Percentiles rank a stretch among this genome's conserved stretches.
These are phyloP conservation scores for Globisporangium carolinianum DNA, from an alignment of 352 stramenopile genomes.

Conservation along the genomic window DNA sequence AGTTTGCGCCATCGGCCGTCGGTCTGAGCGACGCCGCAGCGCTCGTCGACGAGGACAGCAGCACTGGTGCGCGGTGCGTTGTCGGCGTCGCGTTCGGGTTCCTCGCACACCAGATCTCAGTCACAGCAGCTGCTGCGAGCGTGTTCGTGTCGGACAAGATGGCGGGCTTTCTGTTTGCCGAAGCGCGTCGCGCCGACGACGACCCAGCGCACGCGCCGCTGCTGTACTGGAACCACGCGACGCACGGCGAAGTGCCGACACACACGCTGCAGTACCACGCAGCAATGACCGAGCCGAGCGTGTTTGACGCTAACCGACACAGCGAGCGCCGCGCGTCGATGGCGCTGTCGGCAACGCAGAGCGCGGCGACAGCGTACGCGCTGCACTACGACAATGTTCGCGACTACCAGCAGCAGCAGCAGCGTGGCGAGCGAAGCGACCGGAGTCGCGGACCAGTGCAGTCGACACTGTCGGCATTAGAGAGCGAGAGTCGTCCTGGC, in stretches of 20 bases:
- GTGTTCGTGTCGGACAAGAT: slow-evolving; percentile 48
- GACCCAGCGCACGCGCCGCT: slow-evolving; percentile 17
- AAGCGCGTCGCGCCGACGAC: slow-evolving; percentile 2
- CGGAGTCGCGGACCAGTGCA: not conserved
- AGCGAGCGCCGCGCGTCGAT: not conserved
- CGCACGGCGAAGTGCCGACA: slow-evolving; percentile 11
- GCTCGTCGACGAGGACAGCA: slow-evolving; percentile 3
- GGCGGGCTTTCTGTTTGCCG: slow-evolving; percentile 31
- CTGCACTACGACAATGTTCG: slow-evolving; percentile 1
- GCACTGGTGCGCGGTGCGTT: slow-evolving; percentile 21
- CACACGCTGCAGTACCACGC: slow-evolving; percentile 15
- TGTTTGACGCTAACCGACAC: slow-evolving; percentile 3
- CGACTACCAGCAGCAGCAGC: not conserved
- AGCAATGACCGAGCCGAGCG: slow-evolving; percentile 4
- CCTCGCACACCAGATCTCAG: slow-evolving; percentile 51
- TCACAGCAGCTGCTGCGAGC: slow-evolving; percentile 29
- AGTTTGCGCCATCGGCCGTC: slow-evolving; percentile 24
- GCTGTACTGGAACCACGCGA: slow-evolving; percentile 14
- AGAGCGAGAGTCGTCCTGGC: not conserved
- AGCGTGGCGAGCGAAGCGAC: not conserved
- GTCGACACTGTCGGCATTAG: not conserved
- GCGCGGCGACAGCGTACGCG: not conserved
- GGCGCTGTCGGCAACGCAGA: slow-evolving; percentile 1
- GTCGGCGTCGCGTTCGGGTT: slow-evolving; percentile 48
- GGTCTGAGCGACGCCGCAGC: slow-evolving; percentile 2